Base-by-base conservation (phyloP, 2,329 filamentous ascomycete genomes). In the Colletotrichum spinosum region DNA sequence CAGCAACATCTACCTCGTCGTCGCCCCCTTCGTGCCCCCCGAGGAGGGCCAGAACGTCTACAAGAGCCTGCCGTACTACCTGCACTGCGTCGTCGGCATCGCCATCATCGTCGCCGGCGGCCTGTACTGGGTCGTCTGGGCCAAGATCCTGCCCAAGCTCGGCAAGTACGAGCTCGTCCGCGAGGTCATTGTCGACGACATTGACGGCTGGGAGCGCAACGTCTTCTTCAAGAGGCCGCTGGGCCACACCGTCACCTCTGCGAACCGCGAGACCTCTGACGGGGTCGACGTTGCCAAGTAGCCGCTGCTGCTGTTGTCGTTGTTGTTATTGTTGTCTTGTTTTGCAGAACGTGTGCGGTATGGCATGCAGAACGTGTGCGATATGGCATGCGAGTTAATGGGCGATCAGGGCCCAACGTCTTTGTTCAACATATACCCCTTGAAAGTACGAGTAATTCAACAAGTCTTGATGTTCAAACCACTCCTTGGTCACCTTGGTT, bases 161-260 rank as follows among this genome's bases (percentile, higher is more conserved):
- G 85, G 85, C 12, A 71, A 72, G 0, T 88, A 91, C 70, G 80
- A 86, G 69, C 79, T 91, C 9, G 80, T 87, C 2, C 81, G 84
- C 60, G 84, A 88, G 74, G 80, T 78, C 0, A 73, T 82, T 2
- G 74, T 90, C 8, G 85, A 88, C 66, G 81, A 81, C 0, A 81
- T 86, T 46, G 88, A 90, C 72, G 88, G 88, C 2, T 90, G 88
- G 88, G 87, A 88, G 69, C 79, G 85, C 38, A 86, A 78, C 58
- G 80, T 85, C 2, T 89, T 89, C 70, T 75, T 79, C 2, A 79
- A 73, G 62, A 73, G 79, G 67, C 83, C 84, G 8, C 53, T 69
- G n/a, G 67, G 67, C 44, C 58, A 57, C 46, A 38, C 63, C 9
- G 42, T 66, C 13, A 4, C 58, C 3, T 66, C 63, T 25, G 63